A percentile compares a stretch with the other conserved stretches of the same genome.
Evolutionary conservation across 2,329 filamentous ascomycete species (phyloP).

Genomic region (Basipetospora chlamydospora): DNA sequence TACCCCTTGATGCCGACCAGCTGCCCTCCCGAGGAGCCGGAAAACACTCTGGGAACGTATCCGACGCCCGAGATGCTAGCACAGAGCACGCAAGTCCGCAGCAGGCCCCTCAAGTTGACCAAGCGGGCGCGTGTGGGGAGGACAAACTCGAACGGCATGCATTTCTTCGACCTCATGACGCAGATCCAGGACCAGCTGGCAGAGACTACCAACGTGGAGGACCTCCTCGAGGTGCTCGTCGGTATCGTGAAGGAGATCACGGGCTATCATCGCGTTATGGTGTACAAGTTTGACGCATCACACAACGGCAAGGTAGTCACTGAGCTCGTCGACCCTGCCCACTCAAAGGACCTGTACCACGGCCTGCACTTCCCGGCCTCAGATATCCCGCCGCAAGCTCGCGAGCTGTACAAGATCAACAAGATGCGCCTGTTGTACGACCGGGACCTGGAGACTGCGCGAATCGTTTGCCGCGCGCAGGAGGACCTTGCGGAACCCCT

Average conservation of each 20-base stretch:
- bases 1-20: conserved; percentile 52
- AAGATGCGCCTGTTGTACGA: conserved; percentile 82
- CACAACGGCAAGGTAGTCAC: conserved; percentile 83
- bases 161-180: conserved; percentile 83
- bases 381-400: conserved; percentile 72
- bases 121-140: conserved; percentile 60
- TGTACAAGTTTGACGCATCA: conserved; percentile 74
- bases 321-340: conserved; percentile 66
- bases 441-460: conserved; percentile 62
- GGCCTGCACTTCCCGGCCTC: conserved; percentile 80
- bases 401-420: conserved; percentile 82
- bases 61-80: conserved; percentile 61
- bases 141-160: conserved; percentile 71
- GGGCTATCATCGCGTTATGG: conserved; percentile 83
- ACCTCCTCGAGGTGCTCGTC: conserved; percentile 66
- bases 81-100: conserved; percentile 61
- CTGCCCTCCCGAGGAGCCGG: conserved; percentile 44
- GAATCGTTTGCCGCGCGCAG: conserved; percentile 63
- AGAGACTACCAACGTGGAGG: conserved; percentile 53
- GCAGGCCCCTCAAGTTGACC: conserved; percentile 63
- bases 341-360: conserved; percentile 72
- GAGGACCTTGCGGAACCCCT: conserved; percentile 62
- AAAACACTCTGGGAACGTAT: conserved; percentile 59
- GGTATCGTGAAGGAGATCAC: conserved; percentile 82
- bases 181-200: conserved; percentile 82